Base-by-base conservation (phyloP, 495 filamentous ascomycete genomes). In the Xylaria flabelliformis region DNA sequence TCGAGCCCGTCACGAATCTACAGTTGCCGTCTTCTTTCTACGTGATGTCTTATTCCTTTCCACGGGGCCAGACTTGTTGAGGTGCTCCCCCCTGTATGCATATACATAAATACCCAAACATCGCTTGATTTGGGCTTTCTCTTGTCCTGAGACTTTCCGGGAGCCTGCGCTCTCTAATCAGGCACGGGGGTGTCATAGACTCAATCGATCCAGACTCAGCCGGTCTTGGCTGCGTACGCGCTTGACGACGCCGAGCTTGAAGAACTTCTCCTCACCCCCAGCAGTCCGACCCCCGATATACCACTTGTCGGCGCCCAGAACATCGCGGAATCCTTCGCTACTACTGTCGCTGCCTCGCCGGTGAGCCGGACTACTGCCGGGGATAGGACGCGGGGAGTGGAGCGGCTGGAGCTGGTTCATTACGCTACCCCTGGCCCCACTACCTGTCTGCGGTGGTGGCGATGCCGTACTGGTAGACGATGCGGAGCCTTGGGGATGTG, bases 251-350 rank as follows among this genome's bases (percentile, higher is more conserved):
- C 88, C 87, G 1, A 90, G 77, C 74, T 93, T 91, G 75, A 97
- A 97, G 79, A 94, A 97, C 76, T 90, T 86, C 80, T 97, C 94
- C 77, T 97, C 94, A 5, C 94, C 94, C 1, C 83, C 86, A n/a
- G 93, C 91, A 42, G 93, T 97, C 74, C 91, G 83, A 2, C 94
- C 94, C 3, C 94, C 94, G 65, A 97, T 93, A 80, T 95, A 97
- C 91, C 93, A 94, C 73, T 86, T 86, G 83, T 97, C 94, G 0
- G 88, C 87, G 0, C 92, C 92, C 2, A 91, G 74, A 6, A 90
- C 90, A 74, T 97, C 94, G 21, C 92, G 83, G 74, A 97, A 97
- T 8, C 90, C 90, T 63, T 94, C 92, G 50, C 88, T 92, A 61
- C 90, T 91, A 77, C 89, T 94, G 73, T 94, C 93, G 69, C 91